Evolutionary conservation across 148 eudicot species (phyloP).

Genomic region (Rhododendron simsii): DNA sequence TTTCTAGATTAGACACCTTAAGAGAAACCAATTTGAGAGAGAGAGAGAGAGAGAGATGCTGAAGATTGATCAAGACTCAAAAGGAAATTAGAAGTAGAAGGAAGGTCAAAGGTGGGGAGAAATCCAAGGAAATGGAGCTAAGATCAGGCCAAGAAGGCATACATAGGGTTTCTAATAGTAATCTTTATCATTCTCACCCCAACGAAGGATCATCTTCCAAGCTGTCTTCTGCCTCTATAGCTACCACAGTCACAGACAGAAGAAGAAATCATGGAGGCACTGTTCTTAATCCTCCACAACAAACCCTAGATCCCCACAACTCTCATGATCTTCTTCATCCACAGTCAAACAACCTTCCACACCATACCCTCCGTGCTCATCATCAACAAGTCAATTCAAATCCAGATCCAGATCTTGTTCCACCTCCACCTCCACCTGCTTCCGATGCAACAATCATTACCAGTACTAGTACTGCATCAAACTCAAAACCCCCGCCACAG

Average conservation of each 20-base stretch:
- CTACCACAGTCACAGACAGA: not conserved
- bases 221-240: constrained; percentile 2
- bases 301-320: constrained; percentile 23
- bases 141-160: constrained; percentile 18
- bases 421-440: constrained; percentile 7
- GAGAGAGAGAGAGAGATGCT: not conserved
- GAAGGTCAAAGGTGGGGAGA: not conserved
- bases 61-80: not conserved
- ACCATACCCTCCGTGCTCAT: not conserved
- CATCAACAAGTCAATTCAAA: not conserved
- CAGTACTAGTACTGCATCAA: not conserved
- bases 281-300: constrained; percentile 17
- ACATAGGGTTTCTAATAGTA: constrained; percentile 9
- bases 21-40: not conserved
- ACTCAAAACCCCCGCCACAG: not conserved
- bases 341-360: not conserved
- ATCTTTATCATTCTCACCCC: not conserved
- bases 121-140: constrained; percentile 21
- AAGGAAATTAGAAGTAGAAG: not conserved
- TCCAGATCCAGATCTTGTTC: constrained; percentile 12
- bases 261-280: constrained; percentile 16
- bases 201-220: constrained; percentile 13
- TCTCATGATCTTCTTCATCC: not conserved
- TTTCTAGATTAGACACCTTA: not conserved
- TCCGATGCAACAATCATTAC: not conserved